Evolutionary conservation across 805 yeast genomes (phyloP).

Genomic region (Phaffomyces opuntiae): DNA sequence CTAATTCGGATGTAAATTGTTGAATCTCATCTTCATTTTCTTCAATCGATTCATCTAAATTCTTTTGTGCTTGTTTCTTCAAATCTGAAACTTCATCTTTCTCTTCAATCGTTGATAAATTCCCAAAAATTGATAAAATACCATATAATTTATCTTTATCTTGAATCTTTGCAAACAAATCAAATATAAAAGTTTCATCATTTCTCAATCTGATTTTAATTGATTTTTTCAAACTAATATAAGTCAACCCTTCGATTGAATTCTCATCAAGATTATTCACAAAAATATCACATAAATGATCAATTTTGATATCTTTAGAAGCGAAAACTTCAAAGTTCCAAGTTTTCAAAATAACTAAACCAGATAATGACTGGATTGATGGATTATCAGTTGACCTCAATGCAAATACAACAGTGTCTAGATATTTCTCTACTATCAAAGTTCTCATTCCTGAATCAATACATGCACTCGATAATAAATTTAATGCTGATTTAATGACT

Average conservation of each 20-base stretch:
- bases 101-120: constrained; percentile 23
- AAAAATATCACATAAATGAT: constrained; percentile 28
- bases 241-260: constrained; percentile 43
- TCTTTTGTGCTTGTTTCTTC: constrained; percentile 26
- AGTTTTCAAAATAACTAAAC: constrained; percentile 45
- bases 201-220: constrained; percentile 31
- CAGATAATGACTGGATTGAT: constrained; percentile 29
- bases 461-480: constrained; percentile 39
- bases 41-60: constrained; percentile 13
- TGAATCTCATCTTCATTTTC: constrained; percentile 12
- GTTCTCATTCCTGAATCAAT: constrained; percentile 43
- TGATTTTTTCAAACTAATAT: constrained; percentile 35
- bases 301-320: constrained; percentile 25
- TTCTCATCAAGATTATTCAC: constrained; percentile 11
- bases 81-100: constrained; percentile 23
- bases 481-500: constrained; percentile 24
- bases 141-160: constrained; percentile 25
- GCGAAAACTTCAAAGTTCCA: constrained; percentile 39
- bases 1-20: constrained; percentile 15
- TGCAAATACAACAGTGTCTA: constrained; percentile 33
- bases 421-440: constrained; percentile 39
- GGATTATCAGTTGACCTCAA: constrained; percentile 15
- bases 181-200: constrained; percentile 30
- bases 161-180: constrained; percentile 13
- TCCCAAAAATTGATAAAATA: constrained; percentile 26